phyloP scores from a whole-genome alignment of 345 rosid genomes.

The rapeseed (Brassica napus) region Da-Ae NC_063436.1:15841001-15841500 shows the following conservation, averaged over 20 bases:
- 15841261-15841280: conserved; percentile 26
- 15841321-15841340: conserved; percentile 18
- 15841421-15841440: neutral
- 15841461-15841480: neutral
- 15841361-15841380: conserved; percentile 1
- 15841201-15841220: conserved; percentile 5
- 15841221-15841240: neutral
- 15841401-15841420: conserved; percentile 26
- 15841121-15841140: conserved; percentile 1
- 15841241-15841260: neutral
- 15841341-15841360: conserved; percentile 4
- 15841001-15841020: conserved; percentile 28
- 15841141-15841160: conserved; percentile 31
- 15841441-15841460: neutral
- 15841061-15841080: conserved; percentile 1
- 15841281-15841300: conserved; percentile 24
- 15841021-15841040: conserved; percentile 33
- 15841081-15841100: conserved; percentile 26
- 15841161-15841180: conserved; percentile 20
- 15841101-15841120: conserved; percentile 6
- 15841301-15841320: conserved; percentile 33
- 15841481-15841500: neutral
- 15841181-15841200: conserved; percentile 23
- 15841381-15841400: conserved; percentile 23
- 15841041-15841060: conserved; percentile 16